These are phyloP conservation scores for Amanita subjunquillea DNA, from an alignment of 768 basidiomycete genomes.

Conservation along the genomic window DNA sequence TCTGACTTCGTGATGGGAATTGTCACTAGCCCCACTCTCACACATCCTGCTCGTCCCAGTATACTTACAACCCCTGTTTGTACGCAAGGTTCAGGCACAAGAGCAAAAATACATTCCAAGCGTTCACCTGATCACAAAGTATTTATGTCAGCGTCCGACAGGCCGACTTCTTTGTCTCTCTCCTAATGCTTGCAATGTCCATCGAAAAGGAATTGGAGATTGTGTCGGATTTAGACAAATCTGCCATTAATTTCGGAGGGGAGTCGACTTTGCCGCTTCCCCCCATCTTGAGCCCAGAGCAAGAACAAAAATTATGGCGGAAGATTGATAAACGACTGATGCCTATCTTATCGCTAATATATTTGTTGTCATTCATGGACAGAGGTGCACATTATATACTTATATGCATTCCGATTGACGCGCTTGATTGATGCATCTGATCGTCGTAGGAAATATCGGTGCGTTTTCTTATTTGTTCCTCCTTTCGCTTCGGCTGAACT, in stretches of 20 bases:
- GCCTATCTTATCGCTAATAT: constrained; percentile 50
- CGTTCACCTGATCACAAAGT: background rate
- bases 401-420: background rate
- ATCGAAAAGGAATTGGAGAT: background rate
- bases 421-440: background rate
- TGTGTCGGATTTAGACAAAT: background rate
- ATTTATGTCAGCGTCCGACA: background rate
- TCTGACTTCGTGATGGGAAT: no score
- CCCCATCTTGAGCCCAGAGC: constrained; percentile 30
- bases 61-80: no score
- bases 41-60: no score
- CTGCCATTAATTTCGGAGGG: constrained; percentile 28
- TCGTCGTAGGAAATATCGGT: constrained; percentile 45
- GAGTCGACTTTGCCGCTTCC: constrained; percentile 35
- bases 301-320: constrained; percentile 44
- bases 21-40: no score
- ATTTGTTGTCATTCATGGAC: constrained; percentile 56
- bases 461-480: constrained; percentile 1
- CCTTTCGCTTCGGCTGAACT: background rate
- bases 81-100: no score
- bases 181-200: background rate
- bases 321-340: constrained; percentile 50
- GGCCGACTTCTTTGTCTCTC: background rate
- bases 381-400: constrained; percentile 25
- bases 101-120: no score